These are phyloP conservation scores for Phytophthora nicotianae DNA, from an alignment of 352 stramenopile genomes.

Conservation along the genomic window DNA sequence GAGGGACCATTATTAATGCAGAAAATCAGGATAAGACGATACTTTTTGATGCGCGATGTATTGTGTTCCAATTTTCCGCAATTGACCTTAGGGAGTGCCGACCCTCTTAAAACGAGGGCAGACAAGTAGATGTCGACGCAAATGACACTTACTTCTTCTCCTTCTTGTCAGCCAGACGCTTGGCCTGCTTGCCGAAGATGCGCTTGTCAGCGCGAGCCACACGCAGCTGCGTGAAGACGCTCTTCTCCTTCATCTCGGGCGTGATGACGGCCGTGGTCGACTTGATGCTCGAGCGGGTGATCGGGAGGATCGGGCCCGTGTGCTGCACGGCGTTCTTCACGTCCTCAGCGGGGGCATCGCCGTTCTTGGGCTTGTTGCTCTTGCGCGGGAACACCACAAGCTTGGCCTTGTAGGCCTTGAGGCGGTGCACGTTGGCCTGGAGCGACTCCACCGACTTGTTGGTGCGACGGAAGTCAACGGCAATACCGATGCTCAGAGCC, in stretches of 20 bases:
- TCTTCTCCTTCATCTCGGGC: slow-evolving; percentile 87
- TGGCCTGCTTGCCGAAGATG: slow-evolving; percentile 89
- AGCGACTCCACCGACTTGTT: slow-evolving; percentile 98
- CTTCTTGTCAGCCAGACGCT: slow-evolving; percentile 90
- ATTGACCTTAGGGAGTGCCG: slow-evolving; percentile 44
- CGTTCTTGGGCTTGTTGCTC: slow-evolving; percentile 95
- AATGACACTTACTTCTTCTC: slow-evolving; percentile 75
- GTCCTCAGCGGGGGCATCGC: slow-evolving; percentile 91
- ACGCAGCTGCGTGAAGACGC: slow-evolving; percentile 84
- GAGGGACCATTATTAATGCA: background rate
- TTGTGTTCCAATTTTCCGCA: slow-evolving; percentile 75
- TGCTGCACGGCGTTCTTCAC: slow-evolving; percentile 93
- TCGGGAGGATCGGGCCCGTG: slow-evolving; percentile 77
- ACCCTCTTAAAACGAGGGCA: slow-evolving; percentile 19
- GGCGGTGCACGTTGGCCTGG: slow-evolving; percentile 97
- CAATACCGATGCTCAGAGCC: slow-evolving; percentile 97
- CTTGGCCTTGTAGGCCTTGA: slow-evolving; percentile 99
- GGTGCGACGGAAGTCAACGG: slow-evolving; percentile 97
- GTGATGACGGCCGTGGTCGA: slow-evolving; percentile 83
- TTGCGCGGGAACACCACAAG: slow-evolving; percentile 99
- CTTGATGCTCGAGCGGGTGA: slow-evolving; percentile 78
- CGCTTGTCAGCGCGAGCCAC: slow-evolving; percentile 85
- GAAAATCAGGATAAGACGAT: background rate
- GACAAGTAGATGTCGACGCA: slow-evolving; percentile 30
- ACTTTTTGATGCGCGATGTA: slow-evolving; percentile 53